Evolutionary conservation across 352 stramenopile genomes (phyloP).

Genomic region (Phytopythium kandeliae): DNA sequence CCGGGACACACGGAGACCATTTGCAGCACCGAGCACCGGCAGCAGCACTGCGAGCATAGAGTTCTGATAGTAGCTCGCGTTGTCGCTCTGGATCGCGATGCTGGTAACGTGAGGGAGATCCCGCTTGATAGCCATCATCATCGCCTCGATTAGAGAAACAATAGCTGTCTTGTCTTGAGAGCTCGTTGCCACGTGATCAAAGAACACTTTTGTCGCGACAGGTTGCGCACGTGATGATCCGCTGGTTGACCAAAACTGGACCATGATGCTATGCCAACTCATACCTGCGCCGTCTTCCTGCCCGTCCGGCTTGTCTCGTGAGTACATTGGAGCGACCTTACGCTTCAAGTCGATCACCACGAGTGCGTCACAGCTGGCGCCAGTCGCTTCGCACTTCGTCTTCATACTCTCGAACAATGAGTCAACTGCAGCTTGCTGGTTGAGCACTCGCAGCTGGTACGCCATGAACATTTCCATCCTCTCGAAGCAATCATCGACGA

Average conservation of each 20-base stretch:
- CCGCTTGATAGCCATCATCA: slow-evolving; percentile 9
- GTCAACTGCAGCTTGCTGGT: slow-evolving; percentile 4
- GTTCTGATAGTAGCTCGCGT: slow-evolving; percentile 19
- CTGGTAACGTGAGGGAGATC: slow-evolving; percentile 12
- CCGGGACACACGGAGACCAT: slow-evolving; percentile 11
- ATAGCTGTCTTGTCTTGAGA: slow-evolving; percentile 13
- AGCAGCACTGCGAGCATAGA: slow-evolving; percentile 7
- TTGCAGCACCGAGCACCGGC: slow-evolving; percentile 4
- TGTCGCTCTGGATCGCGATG: slow-evolving; percentile 15
- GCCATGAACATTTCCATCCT: slow-evolving; percentile 4
- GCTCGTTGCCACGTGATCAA: slow-evolving; percentile 8
- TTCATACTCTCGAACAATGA: slow-evolving; percentile 6
- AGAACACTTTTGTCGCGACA: slow-evolving; percentile 11
- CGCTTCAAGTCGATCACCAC: slow-evolving; percentile 20
- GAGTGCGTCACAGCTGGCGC: slow-evolving; percentile 6
- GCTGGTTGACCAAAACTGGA: slow-evolving; percentile 7
- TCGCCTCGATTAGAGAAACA: slow-evolving; percentile 11
- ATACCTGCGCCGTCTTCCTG: slow-evolving; percentile 12
- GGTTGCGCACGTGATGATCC: background rate
- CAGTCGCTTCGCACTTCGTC: background rate
- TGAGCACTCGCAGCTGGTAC: background rate
- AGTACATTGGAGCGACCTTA: slow-evolving; percentile 15
- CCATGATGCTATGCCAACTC: slow-evolving; percentile 11
- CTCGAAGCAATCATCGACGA: slow-evolving; percentile 2
- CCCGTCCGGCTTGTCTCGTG: slow-evolving; percentile 3